Base-by-base conservation (phyloP, 257 asterid species). In the Nicotiana paniculata region DNA sequence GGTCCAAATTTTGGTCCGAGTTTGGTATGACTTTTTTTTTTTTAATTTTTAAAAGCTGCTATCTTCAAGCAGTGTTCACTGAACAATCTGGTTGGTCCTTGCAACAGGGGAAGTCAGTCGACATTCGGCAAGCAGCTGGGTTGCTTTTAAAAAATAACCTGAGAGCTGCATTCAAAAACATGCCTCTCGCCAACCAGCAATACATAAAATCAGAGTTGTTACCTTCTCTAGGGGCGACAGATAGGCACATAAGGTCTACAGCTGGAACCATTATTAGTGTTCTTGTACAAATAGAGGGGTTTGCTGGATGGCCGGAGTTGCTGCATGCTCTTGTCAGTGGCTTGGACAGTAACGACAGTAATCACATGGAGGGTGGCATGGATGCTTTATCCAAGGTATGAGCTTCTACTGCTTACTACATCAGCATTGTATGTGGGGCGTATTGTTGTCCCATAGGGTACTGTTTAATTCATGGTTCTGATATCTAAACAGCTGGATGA, bases 341-440 rank as follows among this genome's bases (percentile, higher is more conserved):
- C 87, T 89, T 97, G 83, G 99, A 95, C 81, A 95, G 98, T 89
- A 93, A 92, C 88, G 98, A 92, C 72, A 78, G 79, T 79, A 91
- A 92, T 89, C 98, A 87, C 87, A 89, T 95, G 94, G 99, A 97
- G 89, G 99, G 99, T 85, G 98, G 98, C 80, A 93, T 97, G 98
- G 99, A 97, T 90, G 98, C 99, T 16, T 89, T 97, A 86, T 95
- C 99, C 26, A 97, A 97, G 98, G 99, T 97, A 83, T 69, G 59
- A 21, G 51, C 51, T 76, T 75, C 55, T 67, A 57, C 65, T 32
- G 64, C 28, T 75, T 43, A 43, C 12, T 43, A 4, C 58, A 53
- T 53, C 18, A 13, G 6, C 58, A 53, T 53, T 1, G 18, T 15
- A 13, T 53, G 58, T 53, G 58, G 5, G 6, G 18, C 17, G 5